Base-by-base conservation (phyloP, 345 rosid species). In the Gossypium arboreum region DNA sequence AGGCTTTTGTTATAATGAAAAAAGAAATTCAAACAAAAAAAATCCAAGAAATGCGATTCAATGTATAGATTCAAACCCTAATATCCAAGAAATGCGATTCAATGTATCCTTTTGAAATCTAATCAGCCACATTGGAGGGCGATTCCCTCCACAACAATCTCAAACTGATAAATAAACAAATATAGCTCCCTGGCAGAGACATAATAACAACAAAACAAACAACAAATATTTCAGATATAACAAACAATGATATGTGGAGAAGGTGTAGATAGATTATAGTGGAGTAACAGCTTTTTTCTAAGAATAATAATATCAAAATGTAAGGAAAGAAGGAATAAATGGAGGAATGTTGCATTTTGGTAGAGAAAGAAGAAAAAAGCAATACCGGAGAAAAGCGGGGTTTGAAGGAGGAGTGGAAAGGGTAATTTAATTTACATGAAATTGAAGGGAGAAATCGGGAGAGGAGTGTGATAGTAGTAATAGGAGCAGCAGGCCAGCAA, bases 321-420 rank as follows among this genome's bases (percentile, higher is more conserved):
- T 0, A 34, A 34, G 41, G 41, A 34, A 34, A 34, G 13, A 68
- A 34, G 16, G 22, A 62, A 44, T 10, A 67, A 45, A 45, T 11
- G 29, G 52, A 2, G 55, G 29, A 7, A 18, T 25, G 7, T 15
- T 63, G 4, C 25, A 3, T 48, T 24, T 24, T 48, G 43, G 13
- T 47, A 4, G 55, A 68, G 41, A 24, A 48, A 48, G 22, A 24
- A 45, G 34, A 45, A 12, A 25, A 48, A 57, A 50, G 57, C 20
- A 48, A 68, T 68, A 68, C 72, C 72, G 25, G 72, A 68, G 57
- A 66, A 50, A 67, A 67, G 71, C 34, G 25, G 54, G 54, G 10
- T 67, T 24, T 48, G 39, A 66, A 29, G 11, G 20, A 62, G 18
- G 17, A 12, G 63, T 59, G 34, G 11, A 59, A 39, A 34, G 69